Conservation (phyloP, 169 alveolate genomes). For the Plasmodium berghei region DNA sequence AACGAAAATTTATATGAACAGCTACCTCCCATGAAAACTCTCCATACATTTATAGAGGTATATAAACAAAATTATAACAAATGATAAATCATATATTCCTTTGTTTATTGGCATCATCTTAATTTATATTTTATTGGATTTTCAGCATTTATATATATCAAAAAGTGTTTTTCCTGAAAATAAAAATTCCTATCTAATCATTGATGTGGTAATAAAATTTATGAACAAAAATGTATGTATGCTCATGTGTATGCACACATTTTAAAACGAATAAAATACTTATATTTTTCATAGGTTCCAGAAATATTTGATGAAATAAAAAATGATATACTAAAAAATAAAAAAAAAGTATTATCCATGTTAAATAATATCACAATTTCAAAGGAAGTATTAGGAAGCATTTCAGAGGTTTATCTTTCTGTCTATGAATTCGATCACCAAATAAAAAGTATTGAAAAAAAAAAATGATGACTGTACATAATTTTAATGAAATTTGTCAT, state of each 20-base stretch:
- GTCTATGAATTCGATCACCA: slow-evolving; percentile 57
- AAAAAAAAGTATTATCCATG: slow-evolving; percentile 7
- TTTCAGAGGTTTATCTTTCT: slow-evolving; percentile 45
- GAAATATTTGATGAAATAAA: slow-evolving; percentile 69
- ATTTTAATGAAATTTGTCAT: too few species aligned
- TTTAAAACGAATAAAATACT: neutral
- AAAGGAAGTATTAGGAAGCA: slow-evolving; percentile 36
- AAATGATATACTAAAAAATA: slow-evolving; percentile 39
- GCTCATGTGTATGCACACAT: too few species aligned
- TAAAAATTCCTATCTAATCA: slow-evolving; percentile 55
- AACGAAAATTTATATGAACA: slow-evolving; percentile 49
- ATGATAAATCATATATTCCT: neutral
- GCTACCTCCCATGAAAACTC: slow-evolving; percentile 58
- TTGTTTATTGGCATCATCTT: neutral
- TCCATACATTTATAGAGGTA: slow-evolving; percentile 71
- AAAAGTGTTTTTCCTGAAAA: slow-evolving; percentile 64
- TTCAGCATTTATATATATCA: slow-evolving; percentile 68
- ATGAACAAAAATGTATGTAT: neutral
- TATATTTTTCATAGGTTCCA: slow-evolving; percentile 36
- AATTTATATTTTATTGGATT: neutral
- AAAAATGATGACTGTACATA: neutral
- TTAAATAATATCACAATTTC: slow-evolving; percentile 37
- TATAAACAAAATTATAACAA: slow-evolving; percentile 1
- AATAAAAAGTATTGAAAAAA: neutral
- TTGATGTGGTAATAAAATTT: slow-evolving; percentile 42